Base-by-base conservation (phyloP, 139 green algal genomes). In the Chlorella sorokiniana region DNA sequence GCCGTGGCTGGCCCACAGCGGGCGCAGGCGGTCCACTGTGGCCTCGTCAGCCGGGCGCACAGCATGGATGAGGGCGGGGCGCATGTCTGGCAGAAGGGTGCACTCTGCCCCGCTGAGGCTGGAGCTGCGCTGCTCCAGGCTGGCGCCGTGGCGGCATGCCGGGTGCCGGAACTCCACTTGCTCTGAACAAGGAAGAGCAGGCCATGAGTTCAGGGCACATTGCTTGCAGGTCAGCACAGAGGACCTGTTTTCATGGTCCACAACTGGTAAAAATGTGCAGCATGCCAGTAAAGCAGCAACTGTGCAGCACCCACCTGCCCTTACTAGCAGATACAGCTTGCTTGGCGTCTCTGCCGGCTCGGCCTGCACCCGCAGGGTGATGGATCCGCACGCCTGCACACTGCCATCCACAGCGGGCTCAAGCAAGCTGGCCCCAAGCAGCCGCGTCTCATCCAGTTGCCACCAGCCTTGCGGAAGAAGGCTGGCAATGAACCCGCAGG, bases 151-250 rank as follows among this genome's bases (percentile, higher is more conserved):
- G 33, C 51, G n/a, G 69, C 54, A 70, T 37, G 70, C 71, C 22
- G 73, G 45, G 81, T 85, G 70, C 38, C 70, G 37, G 29, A 81
- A 81, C 64, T 82, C 67, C 37, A 83, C 78, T 31, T 59, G 38
- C 51, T 83, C 65, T 77, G 78, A n/a, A n/a, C 76, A 45, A 22
- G 7, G 27, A 33, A 14, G 8, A 45, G 44, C 25, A 29, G 45
- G 1, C 11, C 22, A 63, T 33, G 38, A 9, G 35, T 45, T 18
- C 40, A 52, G 67, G 67, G 9, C n/a, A 16, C 31, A 1, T 2
- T 5, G 6, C 63, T 38, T 42, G 33, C 18, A 1, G 25, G 33
- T 1, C 48, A 56, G 48, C 11, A 56, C 48, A 56, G n/a, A n/a
- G n/a, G n/a, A n/a, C n/a, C n/a, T n/a, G n/a, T n/a, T n/a, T n/a